Evolutionary conservation across 176 grass and related monocot genomes (phyloP), one percentile per base, ranked within the genome.

Genomic region (Triticum timopheevii): DNA sequence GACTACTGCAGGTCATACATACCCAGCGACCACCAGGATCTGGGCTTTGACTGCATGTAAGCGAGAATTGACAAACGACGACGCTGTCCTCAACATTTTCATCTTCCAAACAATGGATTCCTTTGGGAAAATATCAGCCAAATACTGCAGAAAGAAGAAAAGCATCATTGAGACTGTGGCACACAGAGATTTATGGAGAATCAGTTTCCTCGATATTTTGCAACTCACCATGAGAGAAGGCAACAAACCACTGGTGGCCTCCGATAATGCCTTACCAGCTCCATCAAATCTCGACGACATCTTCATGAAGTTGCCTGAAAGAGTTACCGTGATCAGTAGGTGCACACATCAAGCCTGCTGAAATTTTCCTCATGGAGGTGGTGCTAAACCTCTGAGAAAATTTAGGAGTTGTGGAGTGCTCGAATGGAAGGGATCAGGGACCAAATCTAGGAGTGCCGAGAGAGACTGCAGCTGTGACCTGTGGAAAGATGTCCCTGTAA

Each of bases 1-100:
- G 23, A 22, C 15, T 49, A 3, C 24, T 50, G 34, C 13, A 77
- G 33, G 4, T 20, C 78, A 66, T 92, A 91, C 78, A 77, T 92
- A 98, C 96, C 93, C 95, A 58, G 89, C 96, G 65, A 98, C 52
- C 31, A 98, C 87, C 81, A 98, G 81, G 24, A 88, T 86, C 67
- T 95, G 81, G 27, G 91, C 90, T 86, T 91, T 92, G 64, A 98
- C 91, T 67, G 88, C 87, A 86, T 93, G 89, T 89, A 98, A 89
- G 61, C 90, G 93, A 30, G 95, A 98, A 87, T 98, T 98, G 24
- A 87, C 83, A 90, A 75, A 98, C 73, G 80, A 90, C 11, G 91
- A 89, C 25, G 93, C 88, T 68, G 83, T 82, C 77, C 87, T 93
- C 75, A 95, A 67, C 71, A 98, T 85, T 83, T 92, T 87, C 62